Percentiles rank a stretch among this genome's conserved stretches.
Conservation (phyloP, 805 yeast species). For the Wickerhamomyces alni region DNA sequence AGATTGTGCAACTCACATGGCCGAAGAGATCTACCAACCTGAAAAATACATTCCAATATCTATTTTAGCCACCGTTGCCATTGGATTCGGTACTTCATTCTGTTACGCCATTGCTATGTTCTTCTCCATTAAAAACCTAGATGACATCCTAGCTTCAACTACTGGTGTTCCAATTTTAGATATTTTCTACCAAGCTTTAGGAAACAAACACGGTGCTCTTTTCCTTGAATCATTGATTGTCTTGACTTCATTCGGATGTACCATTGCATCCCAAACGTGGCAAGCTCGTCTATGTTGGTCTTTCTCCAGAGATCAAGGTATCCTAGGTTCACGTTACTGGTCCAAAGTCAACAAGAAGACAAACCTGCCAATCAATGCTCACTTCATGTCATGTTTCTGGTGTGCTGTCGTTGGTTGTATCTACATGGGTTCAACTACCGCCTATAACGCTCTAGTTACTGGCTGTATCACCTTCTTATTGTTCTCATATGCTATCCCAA, state of each 20-base stretch:
- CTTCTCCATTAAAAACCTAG: conserved; percentile 47
- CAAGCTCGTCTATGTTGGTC: conserved; percentile 65
- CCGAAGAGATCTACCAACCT: conserved; percentile 56
- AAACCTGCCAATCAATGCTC: conserved; percentile 53
- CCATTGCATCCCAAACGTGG: conserved; percentile 61
- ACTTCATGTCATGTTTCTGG: conserved; percentile 44
- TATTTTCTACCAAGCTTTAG: conserved; percentile 51
- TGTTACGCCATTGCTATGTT: conserved; percentile 47
- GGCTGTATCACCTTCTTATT: conserved; percentile 54
- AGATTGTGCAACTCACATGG: conserved; percentile 66
- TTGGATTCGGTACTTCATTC: conserved; percentile 55
- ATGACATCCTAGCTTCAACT: conserved; percentile 37
- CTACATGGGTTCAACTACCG: conserved; percentile 58
- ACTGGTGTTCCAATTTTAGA: conserved; percentile 59
- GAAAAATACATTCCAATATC: conserved; percentile 51
- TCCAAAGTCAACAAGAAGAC: conserved; percentile 37
- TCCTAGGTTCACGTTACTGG: conserved; percentile 46
- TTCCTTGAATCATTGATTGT: conserved; percentile 42
- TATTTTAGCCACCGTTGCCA: conserved; percentile 52
- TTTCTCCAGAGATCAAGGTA: conserved; percentile 57
- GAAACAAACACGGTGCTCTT: conserved; percentile 46
- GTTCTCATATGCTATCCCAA: conserved; percentile 52
- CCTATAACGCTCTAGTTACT: conserved; percentile 57
- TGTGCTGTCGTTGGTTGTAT: conserved; percentile 51
- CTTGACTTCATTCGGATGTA: conserved; percentile 51